Evolutionary conservation across 2,329 filamentous ascomycete genomes (phyloP).

Genomic region (Aspergillus alliaceus): DNA sequence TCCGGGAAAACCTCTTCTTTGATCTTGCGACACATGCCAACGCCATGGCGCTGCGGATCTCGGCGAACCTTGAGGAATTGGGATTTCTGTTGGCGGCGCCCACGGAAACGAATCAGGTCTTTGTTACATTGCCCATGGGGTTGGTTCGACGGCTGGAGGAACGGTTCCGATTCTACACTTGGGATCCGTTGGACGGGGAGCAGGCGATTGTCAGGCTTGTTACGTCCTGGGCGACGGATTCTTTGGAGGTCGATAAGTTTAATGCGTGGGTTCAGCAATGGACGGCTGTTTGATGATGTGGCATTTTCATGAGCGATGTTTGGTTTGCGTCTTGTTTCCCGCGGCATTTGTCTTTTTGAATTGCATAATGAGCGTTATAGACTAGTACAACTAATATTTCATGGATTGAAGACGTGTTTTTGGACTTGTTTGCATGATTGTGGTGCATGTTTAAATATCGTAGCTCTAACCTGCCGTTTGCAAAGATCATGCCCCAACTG

Average conservation of each 20-base stretch:
- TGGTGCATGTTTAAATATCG: background rate
- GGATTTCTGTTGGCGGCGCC: slow-evolving; percentile 46
- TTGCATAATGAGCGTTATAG: background rate
- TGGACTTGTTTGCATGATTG: no score
- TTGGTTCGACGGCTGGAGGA: slow-evolving; percentile 44
- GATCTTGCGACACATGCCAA: slow-evolving; percentile 50
- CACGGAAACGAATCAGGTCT: slow-evolving; percentile 56
- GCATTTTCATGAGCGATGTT: background rate
- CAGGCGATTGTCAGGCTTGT: slow-evolving; percentile 47
- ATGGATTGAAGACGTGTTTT: background rate
- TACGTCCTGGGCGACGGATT: slow-evolving; percentile 54
- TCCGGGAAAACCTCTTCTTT: slow-evolving; percentile 48
- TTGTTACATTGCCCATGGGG: slow-evolving; percentile 44
- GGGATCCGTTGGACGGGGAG: slow-evolving; percentile 46
- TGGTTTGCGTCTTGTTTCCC: background rate
- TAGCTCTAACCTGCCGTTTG: no score
- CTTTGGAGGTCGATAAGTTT: slow-evolving; percentile 41
- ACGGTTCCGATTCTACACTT: slow-evolving; percentile 49
- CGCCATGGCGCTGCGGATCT: slow-evolving; percentile 45
- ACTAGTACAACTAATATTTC: background rate
- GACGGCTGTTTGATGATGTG: slow-evolving; percentile 13
- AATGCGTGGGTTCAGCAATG: slow-evolving; percentile 30
- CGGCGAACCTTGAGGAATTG: slow-evolving; percentile 42
- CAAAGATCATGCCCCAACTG: no score
- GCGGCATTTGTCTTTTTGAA: background rate